Percentiles rank a stretch among this genome's conserved stretches.
Conservation (phyloP, 2,329 filamentous ascomycete genomes). For the Bipolaris bicolor region DNA sequence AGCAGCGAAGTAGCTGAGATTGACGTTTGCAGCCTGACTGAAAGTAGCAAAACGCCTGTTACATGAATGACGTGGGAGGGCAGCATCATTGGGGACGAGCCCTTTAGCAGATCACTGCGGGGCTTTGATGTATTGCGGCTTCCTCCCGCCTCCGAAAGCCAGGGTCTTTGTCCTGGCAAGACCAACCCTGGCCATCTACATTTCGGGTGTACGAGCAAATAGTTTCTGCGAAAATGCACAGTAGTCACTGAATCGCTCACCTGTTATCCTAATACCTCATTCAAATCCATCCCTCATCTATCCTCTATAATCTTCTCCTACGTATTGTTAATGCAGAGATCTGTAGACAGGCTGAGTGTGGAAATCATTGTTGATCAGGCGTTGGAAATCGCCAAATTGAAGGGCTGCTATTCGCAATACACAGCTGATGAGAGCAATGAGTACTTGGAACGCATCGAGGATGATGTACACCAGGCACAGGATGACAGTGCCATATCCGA, state of each 20-base stretch:
- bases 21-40: not conserved
- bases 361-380: conserved; percentile 15
- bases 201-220: not conserved
- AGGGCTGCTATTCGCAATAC: conserved; percentile 10
- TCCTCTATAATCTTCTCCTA: not conserved
- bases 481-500: not conserved
- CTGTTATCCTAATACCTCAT: not conserved
- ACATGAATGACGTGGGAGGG: not conserved
- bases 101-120: not conserved
- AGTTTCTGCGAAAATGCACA: not conserved
- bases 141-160: not conserved
- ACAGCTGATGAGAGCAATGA: conserved; percentile 13
- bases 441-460: conserved; percentile 3
- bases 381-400: conserved; percentile 1
- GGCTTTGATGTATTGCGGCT: not conserved
- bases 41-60: not conserved
- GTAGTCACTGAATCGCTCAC: not conserved
- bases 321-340: conserved; percentile 1
- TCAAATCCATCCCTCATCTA: not conserved
- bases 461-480: not conserved
- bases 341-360: conserved; percentile 14
- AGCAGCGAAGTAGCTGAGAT: not conserved
- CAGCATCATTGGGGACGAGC: not conserved
- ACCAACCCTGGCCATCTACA: not conserved
- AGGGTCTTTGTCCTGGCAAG: not conserved